Base-by-base conservation (phyloP, 108 stramenopile species). In the Cyclotella distinguenda region DNA sequence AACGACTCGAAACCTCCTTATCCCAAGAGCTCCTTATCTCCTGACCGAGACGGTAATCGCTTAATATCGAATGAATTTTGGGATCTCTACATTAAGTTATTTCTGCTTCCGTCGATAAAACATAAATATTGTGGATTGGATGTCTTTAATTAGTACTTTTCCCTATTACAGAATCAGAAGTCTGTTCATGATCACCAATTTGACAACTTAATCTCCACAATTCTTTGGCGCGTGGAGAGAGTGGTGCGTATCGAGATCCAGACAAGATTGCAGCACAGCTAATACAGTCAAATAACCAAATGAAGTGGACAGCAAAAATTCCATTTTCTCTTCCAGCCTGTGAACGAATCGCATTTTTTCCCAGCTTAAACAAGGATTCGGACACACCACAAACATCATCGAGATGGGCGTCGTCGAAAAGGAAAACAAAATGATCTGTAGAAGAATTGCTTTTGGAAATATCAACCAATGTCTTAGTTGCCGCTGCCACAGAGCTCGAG, bases 211-310 rank as follows among this genome's bases (percentile, higher is more conserved):
- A 21, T 5, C 43, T 62, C 80, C 80, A 81, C 48, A 80, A 21
- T 15, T 49, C 38, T 32, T 66, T 74, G 4, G 60, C 25, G 1
- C 68, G 60, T 19, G 76, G 80, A 25, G 77, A 72, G 15, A 28
- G 13, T 52, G 85, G 85, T 54, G 66, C 60, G 65, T 80, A 92
- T 4, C 52, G 44, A 33, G 44, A 51, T 30, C 64, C 53, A 0
- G 76, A 49, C 51, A 87, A 34, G 9, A 59, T 26, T 23, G 55
- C 71, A 16, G 84, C 88, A 53, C 86, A 83, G 43, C 82, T 82
- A 19, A 93, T 74, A 49, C 72, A 83, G 70, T 93, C 91, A 61
- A 88, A 86, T 11, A 93, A 36, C 91, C 91, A 93, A 46, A 72
- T 55, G 21, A 74, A 82, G 60, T 80, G 61, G 31, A 89, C 88